Base-by-base conservation (phyloP, 2,329 filamentous ascomycete species). In the Hymenoscyphus fructigenus region DNA sequence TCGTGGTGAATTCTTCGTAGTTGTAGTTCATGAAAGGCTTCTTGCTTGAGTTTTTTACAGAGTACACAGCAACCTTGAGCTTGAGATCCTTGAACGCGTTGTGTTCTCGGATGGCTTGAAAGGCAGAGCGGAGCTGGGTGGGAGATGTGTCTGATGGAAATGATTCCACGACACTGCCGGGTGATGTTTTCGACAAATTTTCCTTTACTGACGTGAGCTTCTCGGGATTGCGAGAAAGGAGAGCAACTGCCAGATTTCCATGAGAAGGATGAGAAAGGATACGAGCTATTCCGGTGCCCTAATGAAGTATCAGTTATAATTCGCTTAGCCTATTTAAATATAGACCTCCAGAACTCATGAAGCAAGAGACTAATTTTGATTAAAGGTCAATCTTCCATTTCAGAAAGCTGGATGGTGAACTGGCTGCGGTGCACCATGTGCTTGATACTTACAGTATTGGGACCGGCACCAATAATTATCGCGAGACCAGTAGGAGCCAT, bases 11-110 rank as follows among this genome's bases (percentile, higher is more conserved):
- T 2, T 78, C 76, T 28, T 84, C 80, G 29, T 81, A 78, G 0
- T 83, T 85, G 69, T 85, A 83, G 53, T 82, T 76, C 57, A 85
- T 75, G 73, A 85, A 86, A 0, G 84, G 82, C 67, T 83, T 85
- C 73, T 82, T 84, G 68, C 77, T 79, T 0, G 78, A 78, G 67
- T 85, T 81, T 71, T 86, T 87, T 71, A 87, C 79, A 67, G 82
- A 84, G 73, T 83, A 87, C 29, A 88, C 78, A 1, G 83, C 81
- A 12, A 85, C 69, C 59, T 79, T 77, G 3, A 86, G 77, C 64
- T 85, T 85, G 26, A 87, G 74, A 9, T 76, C 76, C 26, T 75
- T 70, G 74, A 85, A 84, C 29, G 80, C 81, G 6, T 75, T 56
- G 68, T 85, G 81, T 0, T 68, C 68, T n/a, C 79, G 76, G 67